Percentiles rank a stretch among this genome's conserved stretches.
Conservation (phyloP, 2,329 filamentous ascomycete species). For the Alternaria sp. region DNA sequence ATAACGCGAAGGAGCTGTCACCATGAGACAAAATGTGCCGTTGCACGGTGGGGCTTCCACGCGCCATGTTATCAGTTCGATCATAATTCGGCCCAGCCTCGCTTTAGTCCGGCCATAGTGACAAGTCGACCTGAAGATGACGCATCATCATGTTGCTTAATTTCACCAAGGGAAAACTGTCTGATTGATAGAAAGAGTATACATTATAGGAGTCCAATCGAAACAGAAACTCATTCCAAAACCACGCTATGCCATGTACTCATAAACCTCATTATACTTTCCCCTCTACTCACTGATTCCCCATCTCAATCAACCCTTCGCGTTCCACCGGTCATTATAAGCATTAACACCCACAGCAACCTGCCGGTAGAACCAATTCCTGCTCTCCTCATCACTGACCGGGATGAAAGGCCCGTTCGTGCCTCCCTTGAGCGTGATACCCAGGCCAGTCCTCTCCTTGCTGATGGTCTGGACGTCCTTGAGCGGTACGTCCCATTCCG, state of each 20-base stretch:
- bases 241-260: constrained; percentile 10
- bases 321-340: constrained; percentile 71
- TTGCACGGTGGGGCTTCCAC: background rate
- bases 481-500: constrained; percentile 94
- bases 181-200: background rate
- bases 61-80: background rate
- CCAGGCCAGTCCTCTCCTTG: constrained; percentile 94
- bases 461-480: constrained; percentile 97
- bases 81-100: background rate
- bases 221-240: background rate
- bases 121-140: too few relatives aligned
- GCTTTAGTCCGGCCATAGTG: background rate
- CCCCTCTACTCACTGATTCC: background rate
- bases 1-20: background rate
- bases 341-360: constrained; percentile 71
- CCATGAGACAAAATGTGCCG: background rate
- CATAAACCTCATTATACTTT: background rate
- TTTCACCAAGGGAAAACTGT: background rate
- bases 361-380: constrained; percentile 71
- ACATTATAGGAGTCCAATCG: constrained; percentile 4
- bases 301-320: constrained; percentile 54
- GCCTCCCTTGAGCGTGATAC: constrained; percentile 84
- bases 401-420: constrained; percentile 95
- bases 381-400: constrained; percentile 80
- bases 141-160: accelerated